Evolutionary conservation across 441 rosid species (phyloP).

Genomic region (Pelargonium exstipulatum): DNA sequence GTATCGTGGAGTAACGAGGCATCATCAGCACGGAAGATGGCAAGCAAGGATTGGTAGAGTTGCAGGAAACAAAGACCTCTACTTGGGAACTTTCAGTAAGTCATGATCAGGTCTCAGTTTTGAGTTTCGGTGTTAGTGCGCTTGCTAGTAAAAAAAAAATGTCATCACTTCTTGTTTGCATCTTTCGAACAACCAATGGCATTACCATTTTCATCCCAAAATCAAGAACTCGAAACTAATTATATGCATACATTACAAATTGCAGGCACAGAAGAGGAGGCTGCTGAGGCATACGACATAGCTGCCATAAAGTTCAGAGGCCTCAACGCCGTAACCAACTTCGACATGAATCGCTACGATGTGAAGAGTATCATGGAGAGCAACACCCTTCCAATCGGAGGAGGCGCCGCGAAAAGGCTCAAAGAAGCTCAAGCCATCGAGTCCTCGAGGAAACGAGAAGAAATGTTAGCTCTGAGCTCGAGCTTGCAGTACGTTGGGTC

Average conservation of each 20-base stretch:
- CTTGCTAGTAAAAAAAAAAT: neutral
- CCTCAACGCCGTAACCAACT: slow-evolving; percentile 87
- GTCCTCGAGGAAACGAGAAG: slow-evolving; percentile 72
- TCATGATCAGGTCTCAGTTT: neutral
- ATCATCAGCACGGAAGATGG: slow-evolving; percentile 31
- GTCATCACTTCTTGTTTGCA: neutral
- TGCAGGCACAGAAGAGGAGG: slow-evolving; percentile 97
- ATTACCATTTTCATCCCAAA: too few relatives aligned
- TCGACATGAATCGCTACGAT: slow-evolving; percentile 89
- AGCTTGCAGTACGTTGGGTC: slow-evolving; percentile 48
- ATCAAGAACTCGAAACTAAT: neutral
- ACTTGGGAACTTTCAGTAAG: slow-evolving; percentile 98
- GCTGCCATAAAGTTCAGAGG: slow-evolving; percentile 96
- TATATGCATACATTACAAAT: neutral
- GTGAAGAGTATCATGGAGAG: slow-evolving; percentile 92
- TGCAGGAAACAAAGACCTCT: slow-evolving; percentile 98
- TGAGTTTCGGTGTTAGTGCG: neutral
- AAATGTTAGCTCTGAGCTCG: slow-evolving; percentile 74
- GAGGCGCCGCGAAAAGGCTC: slow-evolving; percentile 87
- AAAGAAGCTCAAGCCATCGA: slow-evolving; percentile 97
- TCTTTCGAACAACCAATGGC: neutral
- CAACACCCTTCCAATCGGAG: slow-evolving; percentile 86
- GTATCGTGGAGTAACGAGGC: slow-evolving; percentile 99
- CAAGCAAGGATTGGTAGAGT: slow-evolving; percentile 32
- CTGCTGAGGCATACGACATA: slow-evolving; percentile 96